phyloP scores from a whole-genome alignment of 768 basidiomycete species.

The Rhodosporidiobolus odoratus region DNA sequence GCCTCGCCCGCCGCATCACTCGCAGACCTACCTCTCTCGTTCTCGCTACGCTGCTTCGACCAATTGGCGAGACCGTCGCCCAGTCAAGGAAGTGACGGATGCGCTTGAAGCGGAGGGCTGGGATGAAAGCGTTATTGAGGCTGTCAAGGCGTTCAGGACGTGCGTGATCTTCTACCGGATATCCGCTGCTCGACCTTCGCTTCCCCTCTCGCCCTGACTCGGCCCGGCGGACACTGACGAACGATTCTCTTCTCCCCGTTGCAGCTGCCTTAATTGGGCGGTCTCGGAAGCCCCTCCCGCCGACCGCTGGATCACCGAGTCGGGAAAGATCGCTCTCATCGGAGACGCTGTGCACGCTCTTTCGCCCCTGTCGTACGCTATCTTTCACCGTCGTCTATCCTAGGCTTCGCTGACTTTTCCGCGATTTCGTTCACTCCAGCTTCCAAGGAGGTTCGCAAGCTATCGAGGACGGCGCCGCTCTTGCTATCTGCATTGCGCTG shows the following conservation, averaged over 20 bases:
- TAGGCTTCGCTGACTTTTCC: neutral
- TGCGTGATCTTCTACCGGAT: neutral
- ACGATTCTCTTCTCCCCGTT: neutral
- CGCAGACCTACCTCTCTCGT: slow-evolving; percentile 11
- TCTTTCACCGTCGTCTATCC: neutral
- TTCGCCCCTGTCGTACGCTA: neutral
- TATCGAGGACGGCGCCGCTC: slow-evolving; percentile 12
- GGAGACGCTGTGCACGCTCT: slow-evolving; percentile 18
- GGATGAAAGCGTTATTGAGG: slow-evolving; percentile 1
- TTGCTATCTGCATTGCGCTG: slow-evolving; percentile 7
- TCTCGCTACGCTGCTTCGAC: neutral
- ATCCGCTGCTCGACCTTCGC: too few species aligned
- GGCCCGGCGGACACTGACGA: neutral
- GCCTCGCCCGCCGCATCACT: neutral
- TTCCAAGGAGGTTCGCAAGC: neutral
- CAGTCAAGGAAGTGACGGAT: neutral
- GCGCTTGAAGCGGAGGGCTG: slow-evolving; percentile 10
- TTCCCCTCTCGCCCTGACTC: neutral
- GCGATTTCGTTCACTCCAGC: neutral
- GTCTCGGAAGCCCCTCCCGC: neutral
- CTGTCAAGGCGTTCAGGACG: slow-evolving; percentile 1
- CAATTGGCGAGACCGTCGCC: slow-evolving; percentile 5
- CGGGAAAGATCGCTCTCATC: slow-evolving; percentile 8
- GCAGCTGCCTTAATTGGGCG: slow-evolving; percentile 4
- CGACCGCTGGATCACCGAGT: neutral